These are phyloP conservation scores for Willaertia magna DNA, from an alignment of 208 protist species.

Conservation along the genomic window DNA sequence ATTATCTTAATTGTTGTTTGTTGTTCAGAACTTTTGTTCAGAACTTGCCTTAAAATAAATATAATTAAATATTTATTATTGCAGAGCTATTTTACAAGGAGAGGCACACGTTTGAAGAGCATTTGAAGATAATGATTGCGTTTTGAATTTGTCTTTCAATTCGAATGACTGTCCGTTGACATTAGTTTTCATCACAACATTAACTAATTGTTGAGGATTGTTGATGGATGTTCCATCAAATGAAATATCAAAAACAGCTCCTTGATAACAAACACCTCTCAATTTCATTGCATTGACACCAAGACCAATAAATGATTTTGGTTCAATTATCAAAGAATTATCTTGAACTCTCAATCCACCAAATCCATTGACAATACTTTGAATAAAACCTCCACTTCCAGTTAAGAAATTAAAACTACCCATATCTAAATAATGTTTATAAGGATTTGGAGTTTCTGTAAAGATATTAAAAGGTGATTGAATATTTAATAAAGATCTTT, in stretches of 20 bases:
- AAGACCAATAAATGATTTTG: background rate
- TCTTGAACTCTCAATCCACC: constrained; percentile 22
- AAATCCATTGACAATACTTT: constrained; percentile 24
- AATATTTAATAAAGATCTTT: constrained; percentile 16
- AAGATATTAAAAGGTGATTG: constrained; percentile 25
- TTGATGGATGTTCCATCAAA: background rate
- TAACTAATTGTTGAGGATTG: too few species aligned
- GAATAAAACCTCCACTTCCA: constrained; percentile 31
- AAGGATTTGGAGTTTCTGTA: constrained; percentile 22
- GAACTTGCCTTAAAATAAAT: too few species aligned
- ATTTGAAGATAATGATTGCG: too few species aligned
- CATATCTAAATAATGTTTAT: constrained; percentile 14
- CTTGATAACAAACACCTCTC: background rate
- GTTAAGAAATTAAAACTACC: constrained; percentile 31
- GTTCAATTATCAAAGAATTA: background rate
- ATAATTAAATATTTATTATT: too few species aligned
- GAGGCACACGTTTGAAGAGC: too few species aligned
- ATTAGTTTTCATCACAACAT: too few species aligned
- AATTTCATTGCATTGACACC: background rate
- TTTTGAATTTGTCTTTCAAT: too few species aligned
- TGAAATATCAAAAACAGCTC: background rate
- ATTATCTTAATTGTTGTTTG: too few species aligned
- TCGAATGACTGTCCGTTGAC: too few species aligned
- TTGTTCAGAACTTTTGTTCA: too few species aligned
- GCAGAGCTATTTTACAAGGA: too few species aligned